A percentile compares a stretch with the other conserved stretches of the same genome.
phyloP scores from a whole-genome alignment of 768 basidiomycete species.

The Tulasnella sp. region DNA sequence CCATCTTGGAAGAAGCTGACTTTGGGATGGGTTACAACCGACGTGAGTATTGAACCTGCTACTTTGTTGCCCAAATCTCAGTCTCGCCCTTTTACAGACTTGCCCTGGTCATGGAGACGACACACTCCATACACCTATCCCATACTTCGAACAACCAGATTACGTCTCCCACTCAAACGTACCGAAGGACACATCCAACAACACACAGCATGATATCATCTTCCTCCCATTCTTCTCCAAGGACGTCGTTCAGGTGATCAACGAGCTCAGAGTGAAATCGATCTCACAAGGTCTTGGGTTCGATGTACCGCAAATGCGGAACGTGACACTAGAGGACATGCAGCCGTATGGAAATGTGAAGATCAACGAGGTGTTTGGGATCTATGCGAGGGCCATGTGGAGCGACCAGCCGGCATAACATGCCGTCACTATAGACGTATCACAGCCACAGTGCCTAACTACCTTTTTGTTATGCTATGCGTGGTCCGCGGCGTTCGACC shows the following conservation, averaged over 20 bases:
- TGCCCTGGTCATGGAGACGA: conserved; percentile 71
- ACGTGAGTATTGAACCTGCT: conserved; percentile 35
- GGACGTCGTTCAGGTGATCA: conserved; percentile 38
- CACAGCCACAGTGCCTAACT: too few species aligned
- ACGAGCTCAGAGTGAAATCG: conserved; percentile 37
- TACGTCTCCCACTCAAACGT: conserved; percentile 45
- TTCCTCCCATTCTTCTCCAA: conserved; percentile 60
- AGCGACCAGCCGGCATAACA: conserved; percentile 4
- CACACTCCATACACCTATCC: conserved; percentile 48
- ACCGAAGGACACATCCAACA: conserved; percentile 37
- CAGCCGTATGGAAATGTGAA: conserved; percentile 42
- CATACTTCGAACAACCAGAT: conserved; percentile 44
- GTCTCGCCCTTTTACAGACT: conserved; percentile 29
- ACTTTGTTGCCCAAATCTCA: neutral
- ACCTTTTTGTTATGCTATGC: too few species aligned
- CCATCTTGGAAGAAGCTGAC: conserved; percentile 44
- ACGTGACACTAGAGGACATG: conserved; percentile 44
- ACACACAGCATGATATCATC: conserved; percentile 56
- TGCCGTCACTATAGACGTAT: too few species aligned
- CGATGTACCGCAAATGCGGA: conserved; percentile 17
- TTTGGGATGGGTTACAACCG: conserved; percentile 63
- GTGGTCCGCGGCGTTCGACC: too few species aligned
- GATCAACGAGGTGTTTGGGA: conserved; percentile 42
- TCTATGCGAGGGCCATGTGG: conserved; percentile 41
- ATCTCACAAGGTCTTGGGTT: conserved; percentile 20